Evolutionary conservation across 106 monocot genomes (phyloP), one percentile per base, ranked within the genome.

Genomic region (Dendrobium chrysotoxum): DNA sequence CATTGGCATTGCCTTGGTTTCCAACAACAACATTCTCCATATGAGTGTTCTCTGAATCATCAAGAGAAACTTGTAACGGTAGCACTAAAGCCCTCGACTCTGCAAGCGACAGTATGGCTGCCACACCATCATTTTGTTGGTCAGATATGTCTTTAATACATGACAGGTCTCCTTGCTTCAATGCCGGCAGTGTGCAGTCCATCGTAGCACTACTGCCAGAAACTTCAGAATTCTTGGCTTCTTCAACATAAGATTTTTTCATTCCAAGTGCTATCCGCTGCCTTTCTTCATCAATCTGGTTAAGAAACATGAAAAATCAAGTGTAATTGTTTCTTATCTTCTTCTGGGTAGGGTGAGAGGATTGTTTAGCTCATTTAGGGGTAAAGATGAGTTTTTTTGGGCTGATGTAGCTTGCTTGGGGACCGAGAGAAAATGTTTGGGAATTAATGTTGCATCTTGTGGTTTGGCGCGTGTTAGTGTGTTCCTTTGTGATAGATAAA

Each of bases 31-130:
- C 83, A 38, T 86, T 77, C 66, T 89, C 84, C 26, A 78, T 18
- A 85, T 91, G 91, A 75, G 92, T 89, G 74, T 18, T 76, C 76
- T 83, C 90, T 30, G 74, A 88, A 17, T 91, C 89, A 84, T 91
- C 98, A 85, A 95, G 81, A 18, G 81, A 79, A 46, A 98, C 98
- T 77, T 90, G 83, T 28, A 98, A 91, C 46, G 94, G 92, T 84
- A 80, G 94, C 67, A 98, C 85, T 38, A 72, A 87, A 79, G 87
- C 55, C 50, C 85, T 86, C 47, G 83, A 80, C 55, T 88, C 78
- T 53, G 74, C 77, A 81, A 84, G 79, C 18, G 44, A 30, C 77
- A 84, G 73, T 77, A 76, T 28, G 9, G 40, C 57, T 39, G 31
- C 53, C 55, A 26, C 53, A 11, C 17, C 72, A 21, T 23, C 72